phyloP scores from a whole-genome alignment of 108 stramenopile genomes.

The Cylindrotheca closterium region DNA sequence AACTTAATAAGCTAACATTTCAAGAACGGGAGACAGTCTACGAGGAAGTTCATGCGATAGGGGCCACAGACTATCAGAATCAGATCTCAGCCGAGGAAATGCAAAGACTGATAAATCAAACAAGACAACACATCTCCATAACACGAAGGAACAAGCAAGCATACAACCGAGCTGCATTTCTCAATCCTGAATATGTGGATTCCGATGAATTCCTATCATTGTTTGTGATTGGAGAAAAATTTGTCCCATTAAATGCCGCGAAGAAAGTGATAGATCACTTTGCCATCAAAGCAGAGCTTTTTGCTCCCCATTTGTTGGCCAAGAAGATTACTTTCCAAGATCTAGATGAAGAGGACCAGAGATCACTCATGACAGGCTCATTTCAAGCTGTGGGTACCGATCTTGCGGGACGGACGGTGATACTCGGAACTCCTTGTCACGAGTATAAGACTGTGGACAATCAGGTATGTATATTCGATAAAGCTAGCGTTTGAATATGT shows the following conservation, averaged over 20 bases:
- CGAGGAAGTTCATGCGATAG: conserved; percentile 25
- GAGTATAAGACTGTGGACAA: no score
- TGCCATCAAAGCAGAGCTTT: not conserved
- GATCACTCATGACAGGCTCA: conserved; percentile 3
- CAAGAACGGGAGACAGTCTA: conserved; percentile 9
- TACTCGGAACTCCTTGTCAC: no score
- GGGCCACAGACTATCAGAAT: no score
- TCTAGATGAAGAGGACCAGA: conserved; percentile 16
- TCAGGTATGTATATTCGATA: no score
- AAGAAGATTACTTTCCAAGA: conserved; percentile 10
- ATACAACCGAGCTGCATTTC: not conserved
- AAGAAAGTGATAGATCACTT: not conserved
- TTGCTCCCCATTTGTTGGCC: conserved; percentile 7
- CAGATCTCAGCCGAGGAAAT: no score
- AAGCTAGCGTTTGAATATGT: no score
- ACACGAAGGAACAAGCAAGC: not conserved
- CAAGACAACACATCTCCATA: no score
- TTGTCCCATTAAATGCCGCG: conserved; percentile 3
- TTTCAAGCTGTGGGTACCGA: no score
- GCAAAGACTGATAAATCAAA: no score
- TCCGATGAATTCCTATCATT: conserved; percentile 1
- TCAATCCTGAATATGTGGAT: not conserved
- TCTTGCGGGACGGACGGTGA: no score
- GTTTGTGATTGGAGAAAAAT: conserved; percentile 8
- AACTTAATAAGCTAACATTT: conserved; percentile 16